A percentile compares a stretch with the other conserved stretches of the same genome.
phyloP scores from a whole-genome alignment of 2,329 filamentous ascomycete species.

The Neonectria punicea region DNA sequence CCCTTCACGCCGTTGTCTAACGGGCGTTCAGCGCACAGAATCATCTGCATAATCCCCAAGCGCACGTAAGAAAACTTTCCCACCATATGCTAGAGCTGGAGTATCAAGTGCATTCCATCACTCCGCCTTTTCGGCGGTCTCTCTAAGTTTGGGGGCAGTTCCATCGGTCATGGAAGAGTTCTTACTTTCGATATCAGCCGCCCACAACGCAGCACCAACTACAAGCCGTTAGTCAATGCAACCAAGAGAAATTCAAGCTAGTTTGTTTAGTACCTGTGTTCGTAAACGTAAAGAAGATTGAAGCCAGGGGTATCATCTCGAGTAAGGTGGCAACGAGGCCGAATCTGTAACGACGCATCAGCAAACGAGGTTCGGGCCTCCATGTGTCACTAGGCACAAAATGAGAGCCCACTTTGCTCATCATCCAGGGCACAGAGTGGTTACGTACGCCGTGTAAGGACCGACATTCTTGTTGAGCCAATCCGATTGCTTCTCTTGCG shows the following conservation, averaged over 20 bases:
- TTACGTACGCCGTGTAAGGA: slow-evolving; percentile 81
- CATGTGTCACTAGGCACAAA: slow-evolving; percentile 15
- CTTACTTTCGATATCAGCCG: slow-evolving; percentile 80
- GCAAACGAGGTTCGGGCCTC: slow-evolving; percentile 6
- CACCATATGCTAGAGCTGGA: background rate
- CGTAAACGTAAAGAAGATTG: slow-evolving; percentile 88
- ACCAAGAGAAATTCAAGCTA: background rate
- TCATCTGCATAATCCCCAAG: background rate
- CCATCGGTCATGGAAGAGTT: slow-evolving; percentile 59
- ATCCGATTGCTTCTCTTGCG: slow-evolving; percentile 68
- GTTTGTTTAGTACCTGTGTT: slow-evolving; percentile 70
- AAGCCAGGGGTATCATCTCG: slow-evolving; percentile 85
- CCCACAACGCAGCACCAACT: slow-evolving; percentile 95
- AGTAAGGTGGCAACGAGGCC: slow-evolving; percentile 79
- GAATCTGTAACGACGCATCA: slow-evolving; percentile 65
- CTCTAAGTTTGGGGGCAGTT: slow-evolving; percentile 62
- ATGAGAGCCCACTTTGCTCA: background rate
- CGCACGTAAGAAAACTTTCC: background rate
- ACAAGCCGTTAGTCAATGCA: slow-evolving; percentile 19
- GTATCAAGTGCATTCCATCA: slow-evolving; percentile 33
- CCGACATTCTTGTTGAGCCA: slow-evolving; percentile 78
- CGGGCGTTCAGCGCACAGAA: background rate
- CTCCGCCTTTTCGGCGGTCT: slow-evolving; percentile 61
- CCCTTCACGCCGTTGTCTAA: background rate
- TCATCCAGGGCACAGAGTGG: slow-evolving; percentile 3